phyloP scores from a whole-genome alignment of 306 rosid genomes.

The Casuarina cunninghamiana region DNA sequence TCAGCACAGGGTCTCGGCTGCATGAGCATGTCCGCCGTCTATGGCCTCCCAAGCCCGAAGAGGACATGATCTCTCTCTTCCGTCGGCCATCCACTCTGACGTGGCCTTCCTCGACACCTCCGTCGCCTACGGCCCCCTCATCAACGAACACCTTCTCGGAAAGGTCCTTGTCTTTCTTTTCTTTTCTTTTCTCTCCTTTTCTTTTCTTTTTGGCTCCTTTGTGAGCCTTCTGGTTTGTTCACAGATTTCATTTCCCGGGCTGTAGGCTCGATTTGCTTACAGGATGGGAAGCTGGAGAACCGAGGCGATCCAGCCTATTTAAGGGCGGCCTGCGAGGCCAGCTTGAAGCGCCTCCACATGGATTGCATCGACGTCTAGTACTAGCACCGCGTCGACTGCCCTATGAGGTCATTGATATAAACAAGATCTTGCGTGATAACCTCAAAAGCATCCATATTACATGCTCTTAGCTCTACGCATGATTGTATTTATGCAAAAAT shows the following conservation, averaged over 20 bases:
- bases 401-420: too few relatives aligned
- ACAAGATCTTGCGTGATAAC: too few relatives aligned
- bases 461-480: too few relatives aligned
- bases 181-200: background rate
- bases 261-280: slow-evolving; percentile 25
- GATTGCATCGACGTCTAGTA: slow-evolving; percentile 71
- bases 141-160: slow-evolving; percentile 52
- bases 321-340: slow-evolving; percentile 65
- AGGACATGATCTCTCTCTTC: slow-evolving; percentile 46
- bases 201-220: background rate
- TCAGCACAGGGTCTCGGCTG: slow-evolving; percentile 55
- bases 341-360: slow-evolving; percentile 60
- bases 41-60: too few relatives aligned
- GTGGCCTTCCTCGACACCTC: slow-evolving; percentile 69
- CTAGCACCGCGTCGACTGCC: slow-evolving; percentile 66
- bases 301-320: slow-evolving; percentile 65
- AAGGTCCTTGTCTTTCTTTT: slow-evolving; percentile 23
- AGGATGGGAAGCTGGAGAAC: slow-evolving; percentile 26
- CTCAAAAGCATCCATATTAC: too few relatives aligned
- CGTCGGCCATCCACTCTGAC: slow-evolving; percentile 56
- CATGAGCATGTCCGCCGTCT: slow-evolving; percentile 61
- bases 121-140: slow-evolving; percentile 51
- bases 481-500: too few relatives aligned
- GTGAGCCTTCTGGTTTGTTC: background rate
- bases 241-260: background rate